Evolutionary conservation across 2,329 filamentous ascomycete species (phyloP), one percentile per base, ranked within the genome.

Genomic region (Fusarium chaquense): DNA sequence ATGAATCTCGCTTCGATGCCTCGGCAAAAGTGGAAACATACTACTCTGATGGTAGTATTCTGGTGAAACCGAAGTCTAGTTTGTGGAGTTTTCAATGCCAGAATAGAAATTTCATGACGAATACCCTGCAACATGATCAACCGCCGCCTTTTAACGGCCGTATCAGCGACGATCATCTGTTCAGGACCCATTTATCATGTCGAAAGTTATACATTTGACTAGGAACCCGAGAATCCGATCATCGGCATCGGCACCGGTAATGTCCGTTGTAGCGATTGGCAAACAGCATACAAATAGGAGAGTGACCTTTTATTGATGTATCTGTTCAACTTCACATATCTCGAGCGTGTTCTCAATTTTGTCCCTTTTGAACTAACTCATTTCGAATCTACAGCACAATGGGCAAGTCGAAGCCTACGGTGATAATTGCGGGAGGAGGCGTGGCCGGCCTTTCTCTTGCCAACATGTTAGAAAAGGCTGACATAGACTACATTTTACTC

Each of bases 401-500:
- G 49, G 18, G 16, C 1, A 15, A 24, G 20, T 2, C 13, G 3
- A 12, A 57, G 0, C 58, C 9, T 6, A 64, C 15, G 2, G 32
- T 64, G 0, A 30, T 72, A 3, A 72, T 72, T n/a, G 62, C 50
- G 0, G 62, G 68, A 5, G 69, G 55, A 3, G 56, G 65, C 2
- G 44, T 72, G 6, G 36, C 69, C 0, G 65, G 65, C 18, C 62
- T 72, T 16, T 45, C 69, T 0, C 36, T 71, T 0, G 62, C 69
- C 6, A 71, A 67, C 2, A 64, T 62, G 55, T 18, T 72, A 0
- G 61, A 71, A 7, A 51, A 18, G 22, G 32, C 40, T 2, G 49
- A 46, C 15, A 82, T 88, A 52, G 79, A 85, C 58, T 87, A 82
- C 65, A 61, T 85, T 3, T 59, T 88, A 0, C 78, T 88, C 0